Conservation (phyloP, 2,329 filamentous ascomycete species). For the Verticillium nubilum region DNA sequence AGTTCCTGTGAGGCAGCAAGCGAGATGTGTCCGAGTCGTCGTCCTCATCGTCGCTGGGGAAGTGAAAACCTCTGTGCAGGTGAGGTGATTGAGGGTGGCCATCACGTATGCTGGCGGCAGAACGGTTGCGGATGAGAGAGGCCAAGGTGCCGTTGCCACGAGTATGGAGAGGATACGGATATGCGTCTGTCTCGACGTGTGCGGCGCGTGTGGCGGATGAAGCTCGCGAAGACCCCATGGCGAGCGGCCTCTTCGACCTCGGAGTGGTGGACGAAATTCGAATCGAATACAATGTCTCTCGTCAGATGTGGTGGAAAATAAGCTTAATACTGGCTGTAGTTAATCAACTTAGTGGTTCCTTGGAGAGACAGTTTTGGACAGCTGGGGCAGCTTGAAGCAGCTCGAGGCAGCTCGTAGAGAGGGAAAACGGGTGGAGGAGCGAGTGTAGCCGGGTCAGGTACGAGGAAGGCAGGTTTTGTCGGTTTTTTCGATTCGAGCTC, state of each 20-base stretch:
- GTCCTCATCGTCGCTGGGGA: background rate
- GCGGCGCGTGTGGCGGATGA: background rate
- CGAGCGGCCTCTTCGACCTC: background rate
- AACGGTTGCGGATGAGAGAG: constrained; percentile 43
- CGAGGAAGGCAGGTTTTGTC: background rate
- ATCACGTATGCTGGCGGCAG: constrained; percentile 3
- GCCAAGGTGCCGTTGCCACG: constrained; percentile 25
- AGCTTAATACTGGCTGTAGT: background rate
- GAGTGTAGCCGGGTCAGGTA: background rate
- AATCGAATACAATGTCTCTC: background rate
- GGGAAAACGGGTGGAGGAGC: background rate
- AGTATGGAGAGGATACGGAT: constrained; percentile 51
- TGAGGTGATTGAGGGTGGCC: background rate
- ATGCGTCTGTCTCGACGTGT: constrained; percentile 36
- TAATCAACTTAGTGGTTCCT: background rate
- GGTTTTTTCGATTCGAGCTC: background rate
- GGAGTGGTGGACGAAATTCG: background rate
- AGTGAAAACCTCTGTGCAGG: background rate
- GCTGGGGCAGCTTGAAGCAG: background rate
- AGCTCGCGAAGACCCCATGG: constrained; percentile 1
- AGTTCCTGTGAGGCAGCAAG: background rate
- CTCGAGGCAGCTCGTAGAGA: background rate
- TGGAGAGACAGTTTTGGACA: background rate
- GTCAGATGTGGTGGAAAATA: background rate
- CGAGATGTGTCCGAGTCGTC: constrained; percentile 1